Evolutionary conservation across 805 yeast species (phyloP), one percentile per base, ranked within the genome.

Genomic region (Helenozyma baotianmanensis): DNA sequence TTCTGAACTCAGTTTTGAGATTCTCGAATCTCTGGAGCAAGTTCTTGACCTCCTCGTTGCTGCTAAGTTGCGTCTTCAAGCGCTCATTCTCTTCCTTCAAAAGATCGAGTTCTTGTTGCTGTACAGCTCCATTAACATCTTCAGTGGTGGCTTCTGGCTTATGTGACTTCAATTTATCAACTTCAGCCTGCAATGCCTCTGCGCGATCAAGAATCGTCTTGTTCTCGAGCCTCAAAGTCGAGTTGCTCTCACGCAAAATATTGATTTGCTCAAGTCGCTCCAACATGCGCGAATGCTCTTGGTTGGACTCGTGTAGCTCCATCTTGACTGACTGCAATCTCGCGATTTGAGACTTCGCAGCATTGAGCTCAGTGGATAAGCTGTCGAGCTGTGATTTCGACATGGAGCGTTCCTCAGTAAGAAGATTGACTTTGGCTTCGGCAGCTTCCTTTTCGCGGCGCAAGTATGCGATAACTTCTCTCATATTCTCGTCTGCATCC

Each of bases 401-500:
- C 23, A 74, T 62, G 23, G 62, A 65, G 35, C 70, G 69, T 45
- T 83, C 92, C 37, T 77, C 74, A 9, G 58, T 52, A 14, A 54
- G 41, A 8, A 45, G 39, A 1, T 40, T 14, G 3, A 48, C 60
- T 45, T 79, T 82, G 7, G 78, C 70, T 29, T 77, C 80, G 1
- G 79, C 67, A 4, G 80, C 64, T 41, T 87, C 95, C 48, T 80
- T 82, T 44, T 85, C 94, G 40, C 81, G 76, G 28, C 89, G 79
- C 36, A 87, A 61, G 47, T 72, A 79, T 2, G 68, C 52, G 22
- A 87, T 60, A 17, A 86, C 69, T 41, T 80, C 79, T 31, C 56
- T 56, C 29, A 61, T 38, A 19, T 59, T 41, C n/a, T 46, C 64
- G 10, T 32, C 42, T 9, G 45, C 17, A 22, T 40, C 32, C n/a